A percentile compares a stretch with the other conserved stretches of the same genome.
Conservation (phyloP, 441 rosid species). For the Isatis lusitanica region DNA sequence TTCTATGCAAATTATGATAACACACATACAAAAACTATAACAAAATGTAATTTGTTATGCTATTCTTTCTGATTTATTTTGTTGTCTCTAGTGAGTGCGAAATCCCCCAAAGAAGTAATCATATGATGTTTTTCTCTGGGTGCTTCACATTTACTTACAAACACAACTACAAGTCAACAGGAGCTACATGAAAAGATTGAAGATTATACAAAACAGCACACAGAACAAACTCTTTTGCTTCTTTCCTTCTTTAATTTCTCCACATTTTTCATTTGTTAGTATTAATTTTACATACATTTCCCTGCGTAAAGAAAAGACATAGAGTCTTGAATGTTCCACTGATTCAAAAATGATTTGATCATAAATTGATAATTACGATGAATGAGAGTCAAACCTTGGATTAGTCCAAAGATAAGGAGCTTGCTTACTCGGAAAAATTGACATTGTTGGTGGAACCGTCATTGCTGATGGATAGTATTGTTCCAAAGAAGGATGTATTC, state of each 20-base stretch:
- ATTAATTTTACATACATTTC: too few relatives aligned
- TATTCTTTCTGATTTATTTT: neutral
- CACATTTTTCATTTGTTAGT: too few relatives aligned
- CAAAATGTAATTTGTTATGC: neutral
- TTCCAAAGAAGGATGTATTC: slow-evolving; percentile 85
- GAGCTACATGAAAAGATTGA: slow-evolving; percentile 4
- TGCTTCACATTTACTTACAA: slow-evolving; percentile 25
- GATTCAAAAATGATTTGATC: too few relatives aligned
- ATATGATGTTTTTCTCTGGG: slow-evolving; percentile 17
- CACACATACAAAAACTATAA: too few relatives aligned
- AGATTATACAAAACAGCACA: neutral
- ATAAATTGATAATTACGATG: too few relatives aligned
- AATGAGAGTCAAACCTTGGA: too few relatives aligned
- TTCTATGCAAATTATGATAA: neutral
- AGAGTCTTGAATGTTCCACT: too few relatives aligned
- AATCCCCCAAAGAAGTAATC: slow-evolving; percentile 5
- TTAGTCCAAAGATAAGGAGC: neutral
- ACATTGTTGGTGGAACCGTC: slow-evolving; percentile 68
- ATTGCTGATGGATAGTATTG: slow-evolving; percentile 72
- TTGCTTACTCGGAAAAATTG: slow-evolving; percentile 67
- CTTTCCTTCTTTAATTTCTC: too few relatives aligned
- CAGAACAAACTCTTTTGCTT: too few relatives aligned
- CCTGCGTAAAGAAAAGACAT: too few relatives aligned
- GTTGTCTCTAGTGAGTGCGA: slow-evolving; percentile 2
- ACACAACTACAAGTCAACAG: neutral